These are phyloP conservation scores for Malbranchea cinnamomea DNA, from an alignment of 2,329 filamentous ascomycete species.

Conservation along the genomic window DNA sequence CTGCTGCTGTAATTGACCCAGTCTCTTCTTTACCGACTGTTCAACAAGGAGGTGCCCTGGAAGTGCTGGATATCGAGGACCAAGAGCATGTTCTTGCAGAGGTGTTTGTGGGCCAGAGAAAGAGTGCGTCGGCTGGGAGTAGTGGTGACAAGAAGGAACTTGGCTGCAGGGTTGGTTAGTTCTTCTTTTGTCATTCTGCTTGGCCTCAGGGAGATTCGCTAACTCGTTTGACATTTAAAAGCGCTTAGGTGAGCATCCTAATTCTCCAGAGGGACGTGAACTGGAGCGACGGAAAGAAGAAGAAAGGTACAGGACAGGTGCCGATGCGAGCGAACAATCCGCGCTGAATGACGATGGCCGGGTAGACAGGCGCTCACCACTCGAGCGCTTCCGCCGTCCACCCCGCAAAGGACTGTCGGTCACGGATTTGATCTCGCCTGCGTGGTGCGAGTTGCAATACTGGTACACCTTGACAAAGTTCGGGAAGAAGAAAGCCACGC, in stretches of 20 bases:
- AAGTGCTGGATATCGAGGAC: conserved; percentile 6
- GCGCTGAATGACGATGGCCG: conserved; percentile 10
- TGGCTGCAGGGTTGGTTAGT: conserved; percentile 2
- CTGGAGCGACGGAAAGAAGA: conserved; percentile 20
- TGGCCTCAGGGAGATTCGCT: conserved; percentile 27
- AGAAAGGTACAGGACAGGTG: conserved; percentile 14
- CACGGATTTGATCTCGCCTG: conserved; percentile 71
- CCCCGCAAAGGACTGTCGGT: conserved; percentile 72
- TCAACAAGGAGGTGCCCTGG: background rate
- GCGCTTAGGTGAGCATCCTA: conserved; percentile 44
- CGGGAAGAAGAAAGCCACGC: conserved; percentile 59
- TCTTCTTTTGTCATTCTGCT: conserved; percentile 29
- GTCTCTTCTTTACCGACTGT: background rate
- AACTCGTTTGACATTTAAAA: conserved; percentile 42
- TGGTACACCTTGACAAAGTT: conserved; percentile 69
- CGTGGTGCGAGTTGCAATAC: conserved; percentile 94
- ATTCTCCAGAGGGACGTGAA: conserved; percentile 22
- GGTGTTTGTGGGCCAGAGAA: too few relatives aligned
- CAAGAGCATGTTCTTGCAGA: too few relatives aligned
- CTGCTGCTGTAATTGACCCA: conserved; percentile 1
- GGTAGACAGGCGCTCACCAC: conserved; percentile 42
- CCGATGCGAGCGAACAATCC: conserved; percentile 5
- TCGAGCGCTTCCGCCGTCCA: conserved; percentile 63
- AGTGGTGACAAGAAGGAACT: too few relatives aligned
- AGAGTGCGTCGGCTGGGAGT: too few relatives aligned